These are phyloP conservation scores for Monilinia fructigena DNA, from an alignment of 2,329 filamentous ascomycete species.

Conservation along the genomic window DNA sequence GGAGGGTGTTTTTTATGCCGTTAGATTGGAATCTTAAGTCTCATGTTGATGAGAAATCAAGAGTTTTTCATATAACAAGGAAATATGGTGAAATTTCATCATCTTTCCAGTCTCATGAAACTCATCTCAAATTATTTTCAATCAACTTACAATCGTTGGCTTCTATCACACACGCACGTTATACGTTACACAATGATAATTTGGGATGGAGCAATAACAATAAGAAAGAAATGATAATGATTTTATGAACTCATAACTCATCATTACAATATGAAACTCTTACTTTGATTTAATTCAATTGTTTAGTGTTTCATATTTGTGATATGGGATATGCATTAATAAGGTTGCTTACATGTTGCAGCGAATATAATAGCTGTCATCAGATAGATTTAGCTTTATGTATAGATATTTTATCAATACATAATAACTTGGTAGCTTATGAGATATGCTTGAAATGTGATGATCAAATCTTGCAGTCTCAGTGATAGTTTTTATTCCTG, in stretches of 20 bases:
- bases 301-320: background rate
- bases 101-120: background rate
- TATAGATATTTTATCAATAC: conserved; percentile 11
- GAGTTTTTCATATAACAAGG: background rate
- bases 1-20: conserved; percentile 60
- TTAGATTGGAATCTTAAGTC: conserved; percentile 47
- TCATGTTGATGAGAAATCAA: background rate
- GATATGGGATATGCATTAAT: background rate
- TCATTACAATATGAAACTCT: conserved; percentile 1
- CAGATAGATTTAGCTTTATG: background rate
- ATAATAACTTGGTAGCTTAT: background rate
- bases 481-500: too few species aligned
- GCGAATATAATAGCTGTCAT: background rate
- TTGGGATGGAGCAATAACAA: background rate
- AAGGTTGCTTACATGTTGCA: background rate
- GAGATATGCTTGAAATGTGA: background rate
- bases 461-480: background rate
- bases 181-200: background rate
- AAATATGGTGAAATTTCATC: background rate
- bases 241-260: background rate
- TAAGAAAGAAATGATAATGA: background rate
- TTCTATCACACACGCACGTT: background rate
- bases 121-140: background rate
- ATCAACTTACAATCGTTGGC: background rate
- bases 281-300: background rate